phyloP scores from a whole-genome alignment of 2,329 filamentous ascomycete species.

The Trichoderma gracile region DNA sequence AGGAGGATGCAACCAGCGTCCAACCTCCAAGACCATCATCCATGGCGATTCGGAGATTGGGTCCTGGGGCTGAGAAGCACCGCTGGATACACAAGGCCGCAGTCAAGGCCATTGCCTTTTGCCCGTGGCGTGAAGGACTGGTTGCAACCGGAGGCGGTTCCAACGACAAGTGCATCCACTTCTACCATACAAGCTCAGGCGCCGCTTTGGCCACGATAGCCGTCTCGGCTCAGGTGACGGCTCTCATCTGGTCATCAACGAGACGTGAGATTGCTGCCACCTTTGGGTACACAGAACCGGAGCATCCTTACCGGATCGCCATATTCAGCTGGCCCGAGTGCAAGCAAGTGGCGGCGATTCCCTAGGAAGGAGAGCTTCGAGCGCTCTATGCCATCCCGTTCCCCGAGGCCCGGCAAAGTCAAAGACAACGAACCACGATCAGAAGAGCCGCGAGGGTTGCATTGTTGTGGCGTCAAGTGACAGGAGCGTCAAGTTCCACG shows the following conservation, averaged over 20 bases:
- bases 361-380: conserved; percentile 76
- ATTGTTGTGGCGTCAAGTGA: conserved; percentile 92
- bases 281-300: conserved; percentile 89
- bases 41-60: conserved; percentile 50
- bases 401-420: conserved; percentile 51
- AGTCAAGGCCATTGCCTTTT: conserved; percentile 95
- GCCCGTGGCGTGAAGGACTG: conserved; percentile 86
- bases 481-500: conserved; percentile 90
- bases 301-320: conserved; percentile 85
- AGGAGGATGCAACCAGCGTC: conserved; percentile 32
- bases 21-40: conserved; percentile 35
- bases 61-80: conserved; percentile 63
- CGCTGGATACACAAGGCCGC: conserved; percentile 80
- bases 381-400: conserved; percentile 89
- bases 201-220: conserved; percentile 85
- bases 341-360: conserved; percentile 78
- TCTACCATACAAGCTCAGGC: conserved; percentile 85
- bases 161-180: conserved; percentile 94
- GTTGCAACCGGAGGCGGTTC: conserved; percentile 90
- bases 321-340: conserved; percentile 96
- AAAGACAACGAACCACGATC: conserved; percentile 31
- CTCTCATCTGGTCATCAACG: conserved; percentile 84
- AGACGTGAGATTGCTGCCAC: conserved; percentile 87
- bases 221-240: conserved; percentile 90
- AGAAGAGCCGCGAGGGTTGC: conserved; percentile 52